phyloP scores from a whole-genome alignment of 257 asterid species.

The Ophiorrhiza pumila region DNA sequence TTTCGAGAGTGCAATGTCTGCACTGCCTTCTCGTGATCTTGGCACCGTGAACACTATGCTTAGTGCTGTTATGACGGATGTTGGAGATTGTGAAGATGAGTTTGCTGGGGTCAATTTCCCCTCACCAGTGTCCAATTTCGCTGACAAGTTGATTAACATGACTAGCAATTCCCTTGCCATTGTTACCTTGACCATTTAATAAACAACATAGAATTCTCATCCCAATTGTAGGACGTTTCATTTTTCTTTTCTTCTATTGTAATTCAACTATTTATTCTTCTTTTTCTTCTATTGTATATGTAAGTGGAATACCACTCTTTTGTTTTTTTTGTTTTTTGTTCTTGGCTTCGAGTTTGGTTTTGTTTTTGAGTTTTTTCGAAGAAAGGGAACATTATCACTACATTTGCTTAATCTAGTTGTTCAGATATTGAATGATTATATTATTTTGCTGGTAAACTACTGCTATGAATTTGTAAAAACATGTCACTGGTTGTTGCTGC shows the following conservation, averaged over 20 bases:
- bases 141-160: constrained; percentile 41
- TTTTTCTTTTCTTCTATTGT: neutral
- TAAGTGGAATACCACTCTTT: neutral
- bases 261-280: neutral
- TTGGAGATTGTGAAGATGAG: constrained; percentile 45
- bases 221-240: neutral
- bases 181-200: neutral
- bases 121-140: constrained; percentile 20
- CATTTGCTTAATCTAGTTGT: neutral
- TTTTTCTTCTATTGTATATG: neutral
- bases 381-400: neutral
- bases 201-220: neutral
- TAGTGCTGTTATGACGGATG: constrained; percentile 43
- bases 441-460: neutral
- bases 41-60: constrained; percentile 52
- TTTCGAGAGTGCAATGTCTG: constrained; percentile 30
- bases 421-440: neutral
- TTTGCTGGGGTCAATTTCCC: constrained; percentile 10
- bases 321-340: neutral
- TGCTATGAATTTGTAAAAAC: neutral
- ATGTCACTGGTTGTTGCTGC: too few species aligned
- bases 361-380: neutral
- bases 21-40: constrained; percentile 26
- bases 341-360: too few species aligned
- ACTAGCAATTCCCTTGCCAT: constrained; percentile 52